These are phyloP conservation scores for Exophiala dermatitidis DNA, from an alignment of 2,329 filamentous ascomycete species.

Conservation along the genomic window DNA sequence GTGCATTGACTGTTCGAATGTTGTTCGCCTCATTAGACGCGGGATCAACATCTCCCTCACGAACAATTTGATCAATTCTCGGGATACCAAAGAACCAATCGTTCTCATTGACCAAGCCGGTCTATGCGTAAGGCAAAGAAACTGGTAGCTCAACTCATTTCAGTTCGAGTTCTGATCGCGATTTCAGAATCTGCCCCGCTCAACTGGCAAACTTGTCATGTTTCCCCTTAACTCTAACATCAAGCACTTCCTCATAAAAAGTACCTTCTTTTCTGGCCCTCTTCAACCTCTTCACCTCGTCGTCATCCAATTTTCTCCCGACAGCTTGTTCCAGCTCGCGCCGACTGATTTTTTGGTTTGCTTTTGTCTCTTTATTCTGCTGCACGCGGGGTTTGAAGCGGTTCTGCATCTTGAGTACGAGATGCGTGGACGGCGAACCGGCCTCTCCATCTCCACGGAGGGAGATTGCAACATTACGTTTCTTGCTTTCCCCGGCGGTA, in stretches of 20 bases:
- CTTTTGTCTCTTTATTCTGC: slow-evolving; percentile 74
- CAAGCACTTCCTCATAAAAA: slow-evolving; percentile 78
- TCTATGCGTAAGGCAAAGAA: too few species aligned
- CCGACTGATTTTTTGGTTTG: slow-evolving; percentile 74
- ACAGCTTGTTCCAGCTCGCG: slow-evolving; percentile 77
- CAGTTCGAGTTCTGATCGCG: neutral
- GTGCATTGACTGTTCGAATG: too few species aligned
- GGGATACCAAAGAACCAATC: too few species aligned
- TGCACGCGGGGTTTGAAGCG: slow-evolving; percentile 80
- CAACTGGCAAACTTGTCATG: slow-evolving; percentile 67
- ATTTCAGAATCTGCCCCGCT: neutral
- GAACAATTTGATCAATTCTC: too few species aligned
- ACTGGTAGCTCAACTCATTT: too few species aligned
- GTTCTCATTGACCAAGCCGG: too few species aligned
- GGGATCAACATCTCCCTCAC: too few species aligned
- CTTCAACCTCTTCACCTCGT: slow-evolving; percentile 79
- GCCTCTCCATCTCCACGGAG: slow-evolving; percentile 25
- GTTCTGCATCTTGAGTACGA: slow-evolving; percentile 81
- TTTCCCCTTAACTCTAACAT: slow-evolving; percentile 85
- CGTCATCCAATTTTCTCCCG: slow-evolving; percentile 68
- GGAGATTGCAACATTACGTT: slow-evolving; percentile 21
- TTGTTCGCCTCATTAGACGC: too few species aligned
- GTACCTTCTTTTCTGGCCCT: slow-evolving; percentile 76
- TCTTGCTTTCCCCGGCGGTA: neutral
- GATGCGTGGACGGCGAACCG: slow-evolving; percentile 3